Evolutionary conservation across 2,329 filamentous ascomycete species (phyloP).

Genomic region (Tolypocladium guangdongense): DNA sequence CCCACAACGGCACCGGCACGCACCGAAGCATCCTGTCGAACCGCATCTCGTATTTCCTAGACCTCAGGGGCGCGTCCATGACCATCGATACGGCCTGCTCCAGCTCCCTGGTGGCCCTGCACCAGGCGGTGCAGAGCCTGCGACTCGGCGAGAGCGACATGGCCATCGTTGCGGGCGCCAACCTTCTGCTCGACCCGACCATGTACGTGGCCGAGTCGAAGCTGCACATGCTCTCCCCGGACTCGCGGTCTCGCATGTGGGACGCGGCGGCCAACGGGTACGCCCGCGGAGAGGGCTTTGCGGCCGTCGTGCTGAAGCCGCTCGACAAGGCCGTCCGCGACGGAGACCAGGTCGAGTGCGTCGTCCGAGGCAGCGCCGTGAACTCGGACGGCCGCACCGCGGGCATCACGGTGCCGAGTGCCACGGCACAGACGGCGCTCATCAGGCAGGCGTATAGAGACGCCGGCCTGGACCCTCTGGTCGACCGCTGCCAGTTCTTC

Average conservation of each 20-base stretch:
- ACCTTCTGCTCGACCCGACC: slow-evolving; percentile 25
- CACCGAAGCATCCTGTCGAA: slow-evolving; percentile 30
- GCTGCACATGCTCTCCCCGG: slow-evolving; percentile 7
- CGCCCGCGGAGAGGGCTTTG: slow-evolving; percentile 28
- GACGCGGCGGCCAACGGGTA: slow-evolving; percentile 36
- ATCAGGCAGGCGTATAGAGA: slow-evolving; percentile 16
- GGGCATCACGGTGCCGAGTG: slow-evolving; percentile 23
- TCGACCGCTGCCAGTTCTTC: slow-evolving; percentile 12
- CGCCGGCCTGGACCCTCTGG: slow-evolving; percentile 14
- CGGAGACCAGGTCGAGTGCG: slow-evolving; percentile 24
- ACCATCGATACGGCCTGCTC: slow-evolving; percentile 42
- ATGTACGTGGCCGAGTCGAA: slow-evolving; percentile 1
- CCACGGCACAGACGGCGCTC: slow-evolving; percentile 9
- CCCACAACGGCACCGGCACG: slow-evolving; percentile 32
- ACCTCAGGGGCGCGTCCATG: slow-evolving; percentile 34
- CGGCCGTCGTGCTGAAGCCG: slow-evolving; percentile 31
- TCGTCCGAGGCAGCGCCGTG: slow-evolving; percentile 22
- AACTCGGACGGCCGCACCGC: slow-evolving; percentile 31
- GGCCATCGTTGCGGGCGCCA: slow-evolving; percentile 28
- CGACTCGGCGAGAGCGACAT: slow-evolving; percentile 16
- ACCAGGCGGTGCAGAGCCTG: slow-evolving; percentile 22
- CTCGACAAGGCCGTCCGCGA: slow-evolving; percentile 30
- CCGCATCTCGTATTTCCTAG: slow-evolving; percentile 36
- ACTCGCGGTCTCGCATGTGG: slow-evolving; percentile 13
- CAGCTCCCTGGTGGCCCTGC: slow-evolving; percentile 33